Evolutionary conservation across 2,329 filamentous ascomycete species (phyloP).

Genomic region (Cordyceps militaris): DNA sequence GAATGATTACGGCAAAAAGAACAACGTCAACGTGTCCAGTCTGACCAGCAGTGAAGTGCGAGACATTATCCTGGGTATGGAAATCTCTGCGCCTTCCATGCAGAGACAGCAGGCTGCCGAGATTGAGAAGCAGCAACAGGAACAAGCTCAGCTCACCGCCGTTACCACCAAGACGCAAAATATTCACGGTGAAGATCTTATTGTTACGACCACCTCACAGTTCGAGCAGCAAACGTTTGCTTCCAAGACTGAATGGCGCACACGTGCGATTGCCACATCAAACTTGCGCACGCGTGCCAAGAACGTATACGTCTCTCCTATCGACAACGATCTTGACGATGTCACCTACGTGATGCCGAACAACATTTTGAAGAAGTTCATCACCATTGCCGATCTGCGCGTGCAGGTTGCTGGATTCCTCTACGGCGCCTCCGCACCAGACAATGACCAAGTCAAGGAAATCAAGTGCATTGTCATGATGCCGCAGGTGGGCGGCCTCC

Average conservation of each 20-base stretch:
- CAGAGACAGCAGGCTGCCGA: conserved; percentile 97
- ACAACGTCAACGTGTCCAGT: conserved; percentile 97
- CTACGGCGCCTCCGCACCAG: conserved; percentile 84
- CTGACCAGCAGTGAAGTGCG: conserved; percentile 94
- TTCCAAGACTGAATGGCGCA: conserved; percentile 98
- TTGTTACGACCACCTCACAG: conserved; percentile 95
- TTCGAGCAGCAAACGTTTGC: conserved; percentile 97
- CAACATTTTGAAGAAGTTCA: conserved; percentile 97
- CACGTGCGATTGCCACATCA: conserved; percentile 89
- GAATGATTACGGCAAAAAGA: conserved; percentile 99
- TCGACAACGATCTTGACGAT: conserved; percentile 84
- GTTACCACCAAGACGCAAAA: conserved; percentile 99
- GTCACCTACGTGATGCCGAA: conserved; percentile 98
- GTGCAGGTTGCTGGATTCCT: conserved; percentile 95
- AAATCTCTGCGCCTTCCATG: conserved; percentile 95
- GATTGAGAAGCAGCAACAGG: conserved; percentile 97
- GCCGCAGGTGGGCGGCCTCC: conserved; percentile 88
- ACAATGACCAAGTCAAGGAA: conserved; percentile 96
- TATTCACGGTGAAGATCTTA: conserved; percentile 92
- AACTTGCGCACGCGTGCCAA: conserved; percentile 91
- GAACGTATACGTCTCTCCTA: conserved; percentile 97
- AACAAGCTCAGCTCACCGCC: conserved; percentile 91
- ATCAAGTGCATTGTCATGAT: conserved; percentile 96
- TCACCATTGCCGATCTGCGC: conserved; percentile 90
- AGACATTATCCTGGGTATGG: conserved; percentile 98